phyloP scores from a whole-genome alignment of 148 eudicot genomes.

The Silene uniflora region DNA sequence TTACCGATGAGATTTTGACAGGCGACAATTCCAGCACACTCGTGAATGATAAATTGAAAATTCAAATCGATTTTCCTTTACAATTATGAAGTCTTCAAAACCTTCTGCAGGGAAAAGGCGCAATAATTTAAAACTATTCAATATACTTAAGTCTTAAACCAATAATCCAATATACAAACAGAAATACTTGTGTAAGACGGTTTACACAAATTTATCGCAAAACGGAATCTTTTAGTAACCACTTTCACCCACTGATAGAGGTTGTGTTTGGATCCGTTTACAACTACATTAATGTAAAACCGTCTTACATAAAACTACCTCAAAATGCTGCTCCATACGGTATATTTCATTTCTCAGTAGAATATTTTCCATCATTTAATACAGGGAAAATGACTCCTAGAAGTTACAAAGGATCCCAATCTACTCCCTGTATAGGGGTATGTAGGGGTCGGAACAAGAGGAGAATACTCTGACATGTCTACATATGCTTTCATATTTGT shows the following conservation, averaged over 20 bases:
- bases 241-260: too few species aligned
- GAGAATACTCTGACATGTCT: conserved; percentile 17
- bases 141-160: too few species aligned
- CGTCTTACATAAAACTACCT: too few species aligned
- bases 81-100: background rate
- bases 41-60: background rate
- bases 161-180: too few species aligned
- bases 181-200: too few species aligned
- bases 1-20: background rate
- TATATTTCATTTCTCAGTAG: background rate
- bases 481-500: conserved; percentile 10
- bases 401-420: background rate
- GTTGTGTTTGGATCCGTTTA: too few species aligned
- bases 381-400: background rate
- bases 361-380: background rate
- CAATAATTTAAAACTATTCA: too few species aligned
- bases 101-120: background rate
- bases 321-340: too few species aligned
- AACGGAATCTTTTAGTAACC: too few species aligned
- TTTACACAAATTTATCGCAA: too few species aligned
- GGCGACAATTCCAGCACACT: background rate
- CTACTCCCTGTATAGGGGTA: background rate
- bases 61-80: too few species aligned
- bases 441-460: conserved; percentile 11
- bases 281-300: too few species aligned